Evolutionary conservation across 2,329 filamentous ascomycete species (phyloP).

Genomic region (Sclerotinia trifoliorum): DNA sequence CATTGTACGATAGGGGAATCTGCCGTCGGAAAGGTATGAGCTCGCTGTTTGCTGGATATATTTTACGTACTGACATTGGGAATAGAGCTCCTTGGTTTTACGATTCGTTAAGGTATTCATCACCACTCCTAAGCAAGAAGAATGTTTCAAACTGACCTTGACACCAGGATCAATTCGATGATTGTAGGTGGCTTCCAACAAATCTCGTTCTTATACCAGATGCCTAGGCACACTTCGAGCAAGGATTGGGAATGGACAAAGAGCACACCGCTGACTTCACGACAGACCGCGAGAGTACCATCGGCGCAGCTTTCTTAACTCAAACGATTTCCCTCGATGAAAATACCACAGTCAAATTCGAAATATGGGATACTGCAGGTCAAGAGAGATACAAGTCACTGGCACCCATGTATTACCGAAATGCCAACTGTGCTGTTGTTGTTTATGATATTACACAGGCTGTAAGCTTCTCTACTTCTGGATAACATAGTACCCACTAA

Average conservation of each 20-base stretch:
- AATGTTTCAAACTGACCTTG: conserved; percentile 16
- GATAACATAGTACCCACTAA: background rate
- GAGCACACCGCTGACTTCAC: conserved; percentile 7
- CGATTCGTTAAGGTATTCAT: conserved; percentile 91
- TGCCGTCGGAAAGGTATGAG: conserved; percentile 89
- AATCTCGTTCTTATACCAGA: background rate
- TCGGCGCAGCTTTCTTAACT: conserved; percentile 89
- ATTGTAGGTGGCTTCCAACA: conserved; percentile 42
- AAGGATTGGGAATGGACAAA: background rate
- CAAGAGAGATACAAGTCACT: conserved; percentile 99
- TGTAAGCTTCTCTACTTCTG: conserved; percentile 51
- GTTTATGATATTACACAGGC: conserved; percentile 99
- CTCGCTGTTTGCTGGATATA: conserved; percentile 5
- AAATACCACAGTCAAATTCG: conserved; percentile 98
- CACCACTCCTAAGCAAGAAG: background rate
- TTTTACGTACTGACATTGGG: conserved; percentile 29
- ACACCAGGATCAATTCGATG: conserved; percentile 92
- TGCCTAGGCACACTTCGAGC: background rate
- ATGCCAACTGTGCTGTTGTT: conserved; percentile 98
- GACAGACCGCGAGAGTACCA: conserved; percentile 37
- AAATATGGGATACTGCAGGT: conserved; percentile 98
- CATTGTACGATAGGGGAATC: conserved; percentile 73
- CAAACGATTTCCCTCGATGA: conserved; percentile 98
- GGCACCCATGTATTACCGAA: conserved; percentile 99
- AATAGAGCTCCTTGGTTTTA: conserved; percentile 90